Conservation (phyloP, 1,139 yeast genomes). For the Taphrina wiesneri region DNA sequence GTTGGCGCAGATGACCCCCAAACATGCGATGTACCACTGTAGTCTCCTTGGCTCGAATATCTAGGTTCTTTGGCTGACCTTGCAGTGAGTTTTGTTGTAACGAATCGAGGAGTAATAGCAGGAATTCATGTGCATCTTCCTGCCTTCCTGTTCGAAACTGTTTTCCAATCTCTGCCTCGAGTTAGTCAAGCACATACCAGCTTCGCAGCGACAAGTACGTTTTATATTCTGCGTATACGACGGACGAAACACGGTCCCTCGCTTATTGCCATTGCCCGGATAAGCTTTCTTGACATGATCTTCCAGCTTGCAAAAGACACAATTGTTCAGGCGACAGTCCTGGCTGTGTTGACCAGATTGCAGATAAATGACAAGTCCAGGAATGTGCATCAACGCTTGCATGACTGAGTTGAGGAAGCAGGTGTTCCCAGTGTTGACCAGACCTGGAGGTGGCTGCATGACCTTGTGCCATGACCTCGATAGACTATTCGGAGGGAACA, state of each 20-base stretch:
- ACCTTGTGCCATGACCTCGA: slow-evolving; percentile 49
- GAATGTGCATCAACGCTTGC: slow-evolving; percentile 84
- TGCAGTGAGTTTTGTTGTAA: slow-evolving; percentile 38
- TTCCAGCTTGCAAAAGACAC: slow-evolving; percentile 36
- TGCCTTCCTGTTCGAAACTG: slow-evolving; percentile 49
- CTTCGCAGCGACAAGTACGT: background rate
- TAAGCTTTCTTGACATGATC: slow-evolving; percentile 32
- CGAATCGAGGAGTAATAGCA: slow-evolving; percentile 40
- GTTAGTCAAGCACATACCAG: background rate
- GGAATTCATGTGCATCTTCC: slow-evolving; percentile 96
- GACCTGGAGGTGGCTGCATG: slow-evolving; percentile 63
- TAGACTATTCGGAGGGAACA: slow-evolving; percentile 54
- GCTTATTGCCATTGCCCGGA: slow-evolving; percentile 32
- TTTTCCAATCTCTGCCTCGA: slow-evolving; percentile 36
- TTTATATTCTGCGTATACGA: slow-evolving; percentile 26
- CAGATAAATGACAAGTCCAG: slow-evolving; percentile 84
- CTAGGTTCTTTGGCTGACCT: slow-evolving; percentile 34
- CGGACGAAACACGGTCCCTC: slow-evolving; percentile 33
- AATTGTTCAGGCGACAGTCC: slow-evolving; percentile 35
- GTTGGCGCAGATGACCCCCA: slow-evolving; percentile 85
- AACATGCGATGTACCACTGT: slow-evolving; percentile 88
- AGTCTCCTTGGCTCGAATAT: slow-evolving; percentile 48
- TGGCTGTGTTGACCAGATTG: slow-evolving; percentile 54
- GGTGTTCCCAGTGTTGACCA: slow-evolving; percentile 89
- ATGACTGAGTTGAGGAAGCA: slow-evolving; percentile 96